These are phyloP conservation scores for Herpetomonas samuelpessoai DNA, from an alignment of 208 protist genomes.

Conservation along the genomic window DNA sequence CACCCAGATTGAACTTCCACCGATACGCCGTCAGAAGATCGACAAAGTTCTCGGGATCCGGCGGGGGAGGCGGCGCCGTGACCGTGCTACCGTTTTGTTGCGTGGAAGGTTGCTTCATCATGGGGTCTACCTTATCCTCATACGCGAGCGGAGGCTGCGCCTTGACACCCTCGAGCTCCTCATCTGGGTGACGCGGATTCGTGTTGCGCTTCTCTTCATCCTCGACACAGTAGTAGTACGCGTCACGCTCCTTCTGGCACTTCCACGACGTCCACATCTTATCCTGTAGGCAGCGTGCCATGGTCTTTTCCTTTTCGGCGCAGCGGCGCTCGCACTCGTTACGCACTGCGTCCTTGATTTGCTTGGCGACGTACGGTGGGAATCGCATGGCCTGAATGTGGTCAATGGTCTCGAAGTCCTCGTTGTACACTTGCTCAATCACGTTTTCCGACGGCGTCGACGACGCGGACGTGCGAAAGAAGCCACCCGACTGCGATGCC, in stretches of 20 bases:
- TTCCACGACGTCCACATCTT: slow-evolving; percentile 91
- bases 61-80: slow-evolving; percentile 1
- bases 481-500: neutral
- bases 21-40: slow-evolving; percentile 66
- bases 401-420: slow-evolving; percentile 78
- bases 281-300: slow-evolving; percentile 82
- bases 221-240: slow-evolving; percentile 61
- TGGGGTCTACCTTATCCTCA: neutral
- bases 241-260: slow-evolving; percentile 86
- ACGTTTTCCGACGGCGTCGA: slow-evolving; percentile 26
- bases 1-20: slow-evolving; percentile 85
- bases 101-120: neutral
- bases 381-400: slow-evolving; percentile 71
- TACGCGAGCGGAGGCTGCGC: neutral
- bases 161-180: neutral
- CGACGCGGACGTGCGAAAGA: neutral
- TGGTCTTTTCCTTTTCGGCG: slow-evolving; percentile 70
- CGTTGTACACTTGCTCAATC: slow-evolving; percentile 77
- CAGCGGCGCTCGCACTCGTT: slow-evolving; percentile 69
- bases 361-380: slow-evolving; percentile 56
- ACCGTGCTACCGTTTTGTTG: neutral
- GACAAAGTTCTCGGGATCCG: slow-evolving; percentile 14
- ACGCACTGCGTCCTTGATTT: slow-evolving; percentile 51
- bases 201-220: slow-evolving; percentile 32
- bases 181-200: slow-evolving; percentile 6